These are phyloP conservation scores for Syzygium jambos DNA, from an alignment of 345 rosid genomes.

Conservation along the genomic window DNA sequence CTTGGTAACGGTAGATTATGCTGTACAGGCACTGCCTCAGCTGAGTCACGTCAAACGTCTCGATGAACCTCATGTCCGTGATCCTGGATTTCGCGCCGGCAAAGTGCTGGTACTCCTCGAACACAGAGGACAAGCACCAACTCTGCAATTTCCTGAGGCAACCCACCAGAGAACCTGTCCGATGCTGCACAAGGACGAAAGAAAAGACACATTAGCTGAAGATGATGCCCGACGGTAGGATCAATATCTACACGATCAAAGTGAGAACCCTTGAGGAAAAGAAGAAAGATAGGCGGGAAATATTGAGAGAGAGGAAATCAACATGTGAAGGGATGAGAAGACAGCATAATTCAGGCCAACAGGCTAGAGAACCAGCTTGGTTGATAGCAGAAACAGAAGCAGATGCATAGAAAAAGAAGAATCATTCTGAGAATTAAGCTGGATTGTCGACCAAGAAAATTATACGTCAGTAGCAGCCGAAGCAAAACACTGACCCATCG, in stretches of 20 bases:
- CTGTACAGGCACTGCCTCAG: slow-evolving; percentile 57
- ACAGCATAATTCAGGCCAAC: neutral
- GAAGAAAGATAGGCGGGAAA: neutral
- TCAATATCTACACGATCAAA: neutral
- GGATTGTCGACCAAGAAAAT: neutral
- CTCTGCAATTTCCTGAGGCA: slow-evolving; percentile 76
- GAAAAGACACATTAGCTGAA: neutral
- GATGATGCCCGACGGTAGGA: neutral
- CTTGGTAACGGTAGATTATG: slow-evolving; percentile 71
- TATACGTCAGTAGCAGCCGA: neutral
- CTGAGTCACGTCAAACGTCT: slow-evolving; percentile 30
- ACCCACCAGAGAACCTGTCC: slow-evolving; percentile 83
- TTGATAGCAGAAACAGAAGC: neutral
- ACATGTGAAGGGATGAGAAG: neutral
- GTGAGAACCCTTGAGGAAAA: neutral
- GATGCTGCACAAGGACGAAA: slow-evolving; percentile 43
- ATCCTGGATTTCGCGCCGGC: slow-evolving; percentile 57
- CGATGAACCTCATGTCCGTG: slow-evolving; percentile 53
- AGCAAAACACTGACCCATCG: neutral
- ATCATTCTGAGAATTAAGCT: neutral
- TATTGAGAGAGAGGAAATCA: neutral
- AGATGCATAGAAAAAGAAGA: neutral
- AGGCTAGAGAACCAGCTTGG: neutral
- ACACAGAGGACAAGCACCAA: slow-evolving; percentile 68
- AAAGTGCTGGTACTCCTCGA: slow-evolving; percentile 61